Evolutionary conservation across 768 basidiomycete genomes (phyloP).

Genomic region (Amyloporia xantha): DNA sequence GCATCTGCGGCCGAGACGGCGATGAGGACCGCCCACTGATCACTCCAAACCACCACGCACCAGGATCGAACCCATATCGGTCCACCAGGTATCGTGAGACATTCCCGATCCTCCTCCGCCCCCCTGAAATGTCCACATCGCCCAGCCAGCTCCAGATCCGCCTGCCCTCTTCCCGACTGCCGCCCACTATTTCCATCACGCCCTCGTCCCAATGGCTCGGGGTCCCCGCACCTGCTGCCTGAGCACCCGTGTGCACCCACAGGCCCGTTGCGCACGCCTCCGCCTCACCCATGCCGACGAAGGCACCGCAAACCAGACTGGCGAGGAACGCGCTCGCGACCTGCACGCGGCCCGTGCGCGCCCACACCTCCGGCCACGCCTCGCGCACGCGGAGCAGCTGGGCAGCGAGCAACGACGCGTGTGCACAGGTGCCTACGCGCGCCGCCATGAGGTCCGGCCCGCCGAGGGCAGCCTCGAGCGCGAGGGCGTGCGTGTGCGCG

Average conservation of each 20-base stretch:
- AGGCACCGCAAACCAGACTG: conserved; percentile 64
- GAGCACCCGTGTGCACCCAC: conserved; percentile 48
- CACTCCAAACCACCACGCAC: conserved; percentile 27
- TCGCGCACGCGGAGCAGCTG: conserved; percentile 77
- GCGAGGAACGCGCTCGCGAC: conserved; percentile 72
- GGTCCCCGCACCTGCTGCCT: conserved; percentile 6
- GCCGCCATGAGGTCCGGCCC: conserved; percentile 73
- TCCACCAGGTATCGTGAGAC: conserved; percentile 73
- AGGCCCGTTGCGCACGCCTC: conserved; percentile 76
- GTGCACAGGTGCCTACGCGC: conserved; percentile 68
- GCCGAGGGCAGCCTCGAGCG: conserved; percentile 69
- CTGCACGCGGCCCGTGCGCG: conserved; percentile 67
- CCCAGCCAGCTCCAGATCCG: conserved; percentile 75
- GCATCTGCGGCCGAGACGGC: conserved; percentile 40
- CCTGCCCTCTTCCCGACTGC: conserved; percentile 65
- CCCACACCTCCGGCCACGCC: conserved; percentile 76
- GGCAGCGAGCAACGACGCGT: conserved; percentile 63
- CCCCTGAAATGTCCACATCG: conserved; percentile 68
- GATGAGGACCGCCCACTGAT: background rate
- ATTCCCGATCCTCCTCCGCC: conserved; percentile 54
- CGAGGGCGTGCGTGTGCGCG: conserved; percentile 69
- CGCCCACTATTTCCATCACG: conserved; percentile 71
- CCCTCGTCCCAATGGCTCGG: conserved; percentile 67
- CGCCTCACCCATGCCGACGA: conserved; percentile 65
- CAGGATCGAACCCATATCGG: conserved; percentile 74